These are phyloP conservation scores for Termitomyces sp. DNA, from an alignment of 768 basidiomycete species.

Conservation along the genomic window DNA sequence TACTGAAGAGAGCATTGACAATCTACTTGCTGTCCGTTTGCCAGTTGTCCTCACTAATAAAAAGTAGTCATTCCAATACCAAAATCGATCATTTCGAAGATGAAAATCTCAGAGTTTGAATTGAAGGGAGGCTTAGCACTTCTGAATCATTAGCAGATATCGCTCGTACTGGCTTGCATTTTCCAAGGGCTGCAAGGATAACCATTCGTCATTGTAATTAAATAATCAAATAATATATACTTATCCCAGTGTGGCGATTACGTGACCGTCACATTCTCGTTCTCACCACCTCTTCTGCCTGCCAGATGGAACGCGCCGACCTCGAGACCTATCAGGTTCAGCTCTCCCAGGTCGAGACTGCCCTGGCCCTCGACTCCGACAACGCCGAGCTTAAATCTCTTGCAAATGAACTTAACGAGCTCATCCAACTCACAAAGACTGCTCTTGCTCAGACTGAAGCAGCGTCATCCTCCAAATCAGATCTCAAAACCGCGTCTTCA, in stretches of 20 bases:
- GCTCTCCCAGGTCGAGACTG: conserved; percentile 82
- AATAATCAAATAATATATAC: neutral
- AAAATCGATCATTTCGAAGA: no score
- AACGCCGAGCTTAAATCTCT: conserved; percentile 71
- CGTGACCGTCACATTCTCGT: conserved; percentile 3
- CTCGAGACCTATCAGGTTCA: conserved; percentile 89
- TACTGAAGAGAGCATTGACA: no score
- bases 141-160: no score
- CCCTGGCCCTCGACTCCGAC: conserved; percentile 68
- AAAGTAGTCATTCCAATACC: no score
- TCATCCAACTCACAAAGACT: conserved; percentile 74
- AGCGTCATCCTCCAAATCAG: conserved; percentile 55
- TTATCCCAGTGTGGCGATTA: neutral
- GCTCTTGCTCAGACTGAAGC: conserved; percentile 65
- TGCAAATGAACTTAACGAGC: conserved; percentile 73
- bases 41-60: no score
- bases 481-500: conserved; percentile 49
- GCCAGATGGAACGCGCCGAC: conserved; percentile 58
- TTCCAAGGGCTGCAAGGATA: no score
- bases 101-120: no score
- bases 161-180: no score
- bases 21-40: no score
- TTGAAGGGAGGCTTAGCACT: no score
- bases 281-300: neutral
- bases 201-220: no score